Base-by-base conservation (phyloP, 2,329 filamentous ascomycete species). In the Corinectria fuckeliana region DNA sequence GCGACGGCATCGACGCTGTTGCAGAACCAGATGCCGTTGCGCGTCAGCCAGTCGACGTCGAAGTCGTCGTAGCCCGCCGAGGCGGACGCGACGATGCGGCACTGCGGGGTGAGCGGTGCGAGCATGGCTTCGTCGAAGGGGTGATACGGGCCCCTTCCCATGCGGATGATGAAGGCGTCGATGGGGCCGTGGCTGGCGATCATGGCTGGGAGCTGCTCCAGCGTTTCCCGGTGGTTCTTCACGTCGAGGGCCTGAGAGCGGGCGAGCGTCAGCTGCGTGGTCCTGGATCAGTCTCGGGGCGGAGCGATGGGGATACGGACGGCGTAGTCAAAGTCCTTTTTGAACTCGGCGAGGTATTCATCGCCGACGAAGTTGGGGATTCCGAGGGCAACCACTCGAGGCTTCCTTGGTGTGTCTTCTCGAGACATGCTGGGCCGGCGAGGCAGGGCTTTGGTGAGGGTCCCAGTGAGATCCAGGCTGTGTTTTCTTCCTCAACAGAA, bases 1-100 rank as follows among this genome's bases (percentile, higher is more conserved):
- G 82, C 78, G 1, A 82, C 82, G 0, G 82, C 84, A 59, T 86
- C 77, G 2, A 80, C 69, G 0, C 79, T 78, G 62, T 85, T 86
- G 72, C 82, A 86, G 65, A 87, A 85, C 71, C 76, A 82, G 23
- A 86, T 78, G 5, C 73, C 73, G 6, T 77, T 63, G 11, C 56
- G 38, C 0, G 78, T 77, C 67, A 81, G 74, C 75, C 76, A 81
- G 4, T 76, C 66, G 0, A 82, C 72, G 44, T 80, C 75, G 36
- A 82, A 80, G 62, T 81, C 78, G 58, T 82, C 79, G 68, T 77
- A 83, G 0, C 81, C 81, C 0, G 81, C 81, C 26, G 76, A 78
- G 1, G 78, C 78, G 0, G 81, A 83, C 3, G 75, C 70, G 28
- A 84, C 78, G 54, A 84, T 79, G 52, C 77, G 75, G 55, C 78